Evolutionary conservation across 257 asterid genomes (phyloP).

Genomic region (Forsythia suspensa): DNA sequence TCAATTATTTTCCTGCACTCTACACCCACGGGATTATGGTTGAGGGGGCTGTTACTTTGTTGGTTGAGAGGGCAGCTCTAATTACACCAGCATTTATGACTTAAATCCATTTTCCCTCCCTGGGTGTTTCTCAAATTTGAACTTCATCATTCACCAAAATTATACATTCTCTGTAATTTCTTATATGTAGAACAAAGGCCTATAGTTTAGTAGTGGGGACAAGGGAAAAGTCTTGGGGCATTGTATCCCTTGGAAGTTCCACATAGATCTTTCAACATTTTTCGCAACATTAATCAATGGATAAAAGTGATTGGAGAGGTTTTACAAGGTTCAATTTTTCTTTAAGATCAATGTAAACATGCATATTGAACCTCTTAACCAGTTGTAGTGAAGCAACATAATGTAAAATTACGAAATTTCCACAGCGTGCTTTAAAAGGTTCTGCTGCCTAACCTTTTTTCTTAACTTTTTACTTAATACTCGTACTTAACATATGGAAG

Average conservation of each 20-base stretch:
- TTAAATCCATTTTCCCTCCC: background rate
- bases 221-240: background rate
- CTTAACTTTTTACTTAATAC: background rate
- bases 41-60: background rate
- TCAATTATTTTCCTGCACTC: background rate
- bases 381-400: background rate
- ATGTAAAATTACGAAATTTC: too few species aligned
- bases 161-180: background rate
- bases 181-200: background rate
- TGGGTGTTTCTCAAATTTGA: background rate
- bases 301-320: background rate
- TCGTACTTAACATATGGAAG: background rate
- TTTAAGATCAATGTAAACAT: background rate
- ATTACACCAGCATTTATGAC: background rate
- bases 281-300: background rate
- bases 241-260: background rate
- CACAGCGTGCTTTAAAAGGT: too few species aligned
- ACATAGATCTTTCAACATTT: background rate
- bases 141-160: background rate
- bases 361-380: background rate
- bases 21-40: background rate
- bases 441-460: too few species aligned
- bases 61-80: background rate
- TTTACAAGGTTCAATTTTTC: background rate
- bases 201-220: background rate